A percentile compares a stretch with the other conserved stretches of the same genome.
Conservation (phyloP, 164 flowering plant species). For the Nymphaea thermarum region DNA sequence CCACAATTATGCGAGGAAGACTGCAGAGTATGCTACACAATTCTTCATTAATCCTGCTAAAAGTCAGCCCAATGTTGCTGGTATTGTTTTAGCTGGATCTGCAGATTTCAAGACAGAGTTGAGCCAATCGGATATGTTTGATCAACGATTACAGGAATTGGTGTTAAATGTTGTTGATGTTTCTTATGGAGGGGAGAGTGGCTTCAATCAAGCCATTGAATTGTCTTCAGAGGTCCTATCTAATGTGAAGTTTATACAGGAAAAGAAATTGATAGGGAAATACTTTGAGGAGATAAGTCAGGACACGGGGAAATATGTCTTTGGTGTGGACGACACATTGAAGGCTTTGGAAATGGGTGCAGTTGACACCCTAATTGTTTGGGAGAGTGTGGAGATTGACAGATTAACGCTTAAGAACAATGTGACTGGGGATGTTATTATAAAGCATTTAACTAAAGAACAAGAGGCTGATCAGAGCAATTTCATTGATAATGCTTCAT, state of each 20-base stretch:
- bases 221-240: conserved; percentile 4
- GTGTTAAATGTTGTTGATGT: conserved; percentile 7
- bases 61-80: conserved; percentile 38
- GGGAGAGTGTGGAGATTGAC: conserved; percentile 15
- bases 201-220: conserved; percentile 9
- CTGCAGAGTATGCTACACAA: conserved; percentile 7
- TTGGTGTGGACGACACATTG: conserved; percentile 4
- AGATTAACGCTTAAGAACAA: conserved; percentile 22
- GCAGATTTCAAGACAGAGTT: conserved; percentile 43
- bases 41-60: conserved; percentile 27
- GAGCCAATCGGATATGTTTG: conserved; percentile 44
- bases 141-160: conserved; percentile 21
- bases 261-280: conserved; percentile 18
- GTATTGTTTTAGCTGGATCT: conserved; percentile 37
- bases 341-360: conserved; percentile 7
- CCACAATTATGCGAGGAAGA: conserved; percentile 8
- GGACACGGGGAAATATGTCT: conserved; percentile 5
- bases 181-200: conserved; percentile 9
- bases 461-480: conserved; percentile 14
- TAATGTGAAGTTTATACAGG: conserved; percentile 29
- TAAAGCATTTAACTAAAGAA: conserved; percentile 7
- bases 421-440: conserved; percentile 14
- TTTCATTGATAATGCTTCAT: conserved; percentile 13
- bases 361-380: conserved; percentile 4
- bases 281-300: conserved; percentile 7